phyloP scores from a whole-genome alignment of 1,139 yeast genomes.

The Wickerhamomyces sp. region DNA sequence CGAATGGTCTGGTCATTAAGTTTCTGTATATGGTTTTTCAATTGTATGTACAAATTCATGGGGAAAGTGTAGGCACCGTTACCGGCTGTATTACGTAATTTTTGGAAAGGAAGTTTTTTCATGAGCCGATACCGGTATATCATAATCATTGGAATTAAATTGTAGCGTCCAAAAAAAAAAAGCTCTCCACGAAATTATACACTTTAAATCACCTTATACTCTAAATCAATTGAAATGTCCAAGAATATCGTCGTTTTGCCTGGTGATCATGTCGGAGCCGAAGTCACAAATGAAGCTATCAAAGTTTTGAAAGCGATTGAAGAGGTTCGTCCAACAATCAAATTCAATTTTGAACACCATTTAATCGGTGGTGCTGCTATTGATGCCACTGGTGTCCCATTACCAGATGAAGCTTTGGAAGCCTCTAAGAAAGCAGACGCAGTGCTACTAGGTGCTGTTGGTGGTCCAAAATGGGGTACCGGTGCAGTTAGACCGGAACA shows the following conservation, averaged over 20 bases:
- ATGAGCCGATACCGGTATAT: neutral
- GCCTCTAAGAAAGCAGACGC: conserved; percentile 92
- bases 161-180: neutral
- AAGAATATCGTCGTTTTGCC: conserved; percentile 79
- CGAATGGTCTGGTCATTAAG: conserved; percentile 93
- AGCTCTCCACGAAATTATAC: too few species aligned
- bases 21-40: neutral
- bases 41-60: neutral
- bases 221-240: conserved; percentile 15
- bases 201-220: too few species aligned
- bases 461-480: conserved; percentile 97
- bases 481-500: conserved; percentile 95
- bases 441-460: conserved; percentile 93
- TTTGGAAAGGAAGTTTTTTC: neutral
- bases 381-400: conserved; percentile 91
- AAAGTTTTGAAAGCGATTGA: conserved; percentile 82
- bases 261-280: conserved; percentile 97
- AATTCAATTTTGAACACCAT: conserved; percentile 76
- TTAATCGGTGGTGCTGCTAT: conserved; percentile 98
- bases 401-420: conserved; percentile 80
- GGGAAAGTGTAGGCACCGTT: neutral
- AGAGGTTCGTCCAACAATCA: conserved; percentile 53
- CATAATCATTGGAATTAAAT: too few species aligned
- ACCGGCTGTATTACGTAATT: too few species aligned
- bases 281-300: conserved; percentile 83